A percentile compares a stretch with the other conserved stretches of the same genome.
Evolutionary conservation across 1,284 basidiomycete species (phyloP).

Genomic region (Sanghuangporus weigelae): DNA sequence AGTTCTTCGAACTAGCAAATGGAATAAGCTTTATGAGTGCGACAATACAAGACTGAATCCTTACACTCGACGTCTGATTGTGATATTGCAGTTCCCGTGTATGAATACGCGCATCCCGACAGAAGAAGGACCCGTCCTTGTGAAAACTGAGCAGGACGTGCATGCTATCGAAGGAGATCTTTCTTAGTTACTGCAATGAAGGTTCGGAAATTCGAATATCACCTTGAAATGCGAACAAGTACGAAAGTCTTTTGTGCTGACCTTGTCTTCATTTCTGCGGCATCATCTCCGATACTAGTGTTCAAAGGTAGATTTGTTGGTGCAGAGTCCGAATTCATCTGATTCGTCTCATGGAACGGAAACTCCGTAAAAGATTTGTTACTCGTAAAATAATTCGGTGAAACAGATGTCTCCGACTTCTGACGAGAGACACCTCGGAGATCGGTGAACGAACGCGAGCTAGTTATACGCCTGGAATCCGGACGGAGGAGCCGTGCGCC

Average conservation of each 20-base stretch:
- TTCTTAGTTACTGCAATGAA: constrained; percentile 9
- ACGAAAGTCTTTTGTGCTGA: constrained; percentile 83
- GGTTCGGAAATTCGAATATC: constrained; percentile 26
- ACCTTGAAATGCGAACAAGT: constrained; percentile 74
- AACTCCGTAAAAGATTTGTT: background rate
- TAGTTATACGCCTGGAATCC: constrained; percentile 45
- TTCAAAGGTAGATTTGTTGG: constrained; percentile 1
- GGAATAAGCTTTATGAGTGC: constrained; percentile 11
- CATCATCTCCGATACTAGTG: constrained; percentile 37
- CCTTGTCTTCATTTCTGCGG: constrained; percentile 72
- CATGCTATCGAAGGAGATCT: constrained; percentile 36
- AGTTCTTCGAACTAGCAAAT: constrained; percentile 68
- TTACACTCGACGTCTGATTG: constrained; percentile 84
- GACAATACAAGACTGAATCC: constrained; percentile 24
- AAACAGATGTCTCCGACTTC: background rate
- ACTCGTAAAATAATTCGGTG: background rate
- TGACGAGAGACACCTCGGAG: constrained; percentile 40
- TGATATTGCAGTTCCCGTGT: constrained; percentile 76
- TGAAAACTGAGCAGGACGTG: constrained; percentile 64
- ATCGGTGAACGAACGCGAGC: constrained; percentile 69
- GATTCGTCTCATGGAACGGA: constrained; percentile 14
- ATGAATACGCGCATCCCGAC: constrained; percentile 65
- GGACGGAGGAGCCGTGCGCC: constrained; percentile 12
- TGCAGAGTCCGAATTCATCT: constrained; percentile 13
- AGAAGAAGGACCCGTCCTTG: constrained; percentile 69